Evolutionary conservation across 768 basidiomycete species (phyloP).

Genomic region (Mycena indigotica): DNA sequence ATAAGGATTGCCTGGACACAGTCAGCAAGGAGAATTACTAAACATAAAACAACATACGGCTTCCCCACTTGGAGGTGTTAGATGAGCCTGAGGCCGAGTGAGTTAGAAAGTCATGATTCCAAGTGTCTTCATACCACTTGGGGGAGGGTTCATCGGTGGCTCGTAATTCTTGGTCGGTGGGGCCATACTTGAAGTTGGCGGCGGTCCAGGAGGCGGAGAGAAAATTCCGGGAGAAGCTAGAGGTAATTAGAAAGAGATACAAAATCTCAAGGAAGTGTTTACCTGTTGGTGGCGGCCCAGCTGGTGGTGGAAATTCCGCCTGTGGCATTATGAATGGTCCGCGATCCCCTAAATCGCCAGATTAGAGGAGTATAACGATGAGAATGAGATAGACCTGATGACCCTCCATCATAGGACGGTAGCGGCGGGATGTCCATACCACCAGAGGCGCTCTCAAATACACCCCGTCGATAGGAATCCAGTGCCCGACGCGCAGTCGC

Average conservation of each 20-base stretch:
- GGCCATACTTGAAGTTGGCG: too few species aligned
- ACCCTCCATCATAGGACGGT: background rate
- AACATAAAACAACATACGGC: conserved; percentile 10
- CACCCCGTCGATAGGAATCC: conserved; percentile 15
- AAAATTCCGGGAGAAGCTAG: background rate
- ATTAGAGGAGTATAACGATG: background rate
- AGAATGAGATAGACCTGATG: background rate
- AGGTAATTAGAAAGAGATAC: background rate
- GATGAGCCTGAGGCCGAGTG: too few species aligned
- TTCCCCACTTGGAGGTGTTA: conserved; percentile 14
- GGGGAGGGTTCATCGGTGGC: conserved; percentile 9
- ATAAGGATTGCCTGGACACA: background rate
- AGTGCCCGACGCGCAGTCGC: conserved; percentile 16
- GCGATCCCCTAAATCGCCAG: background rate
- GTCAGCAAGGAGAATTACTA: background rate
- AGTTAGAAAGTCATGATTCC: too few species aligned
- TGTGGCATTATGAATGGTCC: background rate
- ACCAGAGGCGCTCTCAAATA: conserved; percentile 11
- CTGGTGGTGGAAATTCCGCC: background rate
- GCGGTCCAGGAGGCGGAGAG: background rate
- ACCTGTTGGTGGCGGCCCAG: background rate
- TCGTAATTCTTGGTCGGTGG: conserved; percentile 6
- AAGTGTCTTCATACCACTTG: background rate
- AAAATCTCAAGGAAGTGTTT: background rate
- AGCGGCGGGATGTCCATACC: background rate